phyloP scores from a whole-genome alignment of 148 eudicot species.

The Drosera capensis region DNA sequence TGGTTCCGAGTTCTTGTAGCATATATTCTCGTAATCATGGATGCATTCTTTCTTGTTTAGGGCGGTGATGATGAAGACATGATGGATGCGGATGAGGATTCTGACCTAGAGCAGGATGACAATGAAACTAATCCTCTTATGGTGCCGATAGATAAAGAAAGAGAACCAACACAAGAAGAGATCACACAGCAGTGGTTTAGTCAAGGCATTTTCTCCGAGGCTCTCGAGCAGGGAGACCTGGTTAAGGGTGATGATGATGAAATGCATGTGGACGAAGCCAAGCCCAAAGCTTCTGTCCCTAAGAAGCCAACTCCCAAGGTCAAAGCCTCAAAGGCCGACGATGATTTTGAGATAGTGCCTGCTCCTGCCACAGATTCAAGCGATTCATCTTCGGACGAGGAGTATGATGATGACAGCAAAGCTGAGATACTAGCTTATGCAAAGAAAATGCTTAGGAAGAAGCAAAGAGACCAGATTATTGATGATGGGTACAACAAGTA shows the following conservation, averaged over 20 bases:
- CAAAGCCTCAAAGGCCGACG: conserved; percentile 26
- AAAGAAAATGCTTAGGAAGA: conserved; percentile 73
- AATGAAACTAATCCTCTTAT: conserved; percentile 73
- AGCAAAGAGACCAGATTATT: conserved; percentile 45
- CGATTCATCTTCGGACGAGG: conserved; percentile 74
- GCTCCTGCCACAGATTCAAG: conserved; percentile 71
- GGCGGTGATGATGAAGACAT: conserved; percentile 27
- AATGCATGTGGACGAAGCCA: conserved; percentile 28
- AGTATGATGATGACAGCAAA: conserved; percentile 51
- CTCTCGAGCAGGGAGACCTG: conserved; percentile 32
- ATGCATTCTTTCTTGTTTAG: conserved; percentile 10
- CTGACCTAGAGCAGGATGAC: conserved; percentile 43
- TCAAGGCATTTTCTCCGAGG: conserved; percentile 63
- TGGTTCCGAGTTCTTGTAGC: neutral
- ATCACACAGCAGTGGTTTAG: conserved; percentile 51
- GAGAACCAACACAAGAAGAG: conserved; percentile 51
- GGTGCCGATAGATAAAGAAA: conserved; percentile 40
- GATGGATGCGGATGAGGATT: conserved; percentile 40
- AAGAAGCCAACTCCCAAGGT: conserved; percentile 13
- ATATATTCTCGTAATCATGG: conserved; percentile 15
- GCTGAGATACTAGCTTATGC: conserved; percentile 69
- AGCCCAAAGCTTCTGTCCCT: conserved; percentile 9
- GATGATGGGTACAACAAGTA: conserved; percentile 82
- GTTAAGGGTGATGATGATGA: conserved; percentile 51
- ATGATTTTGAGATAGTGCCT: conserved; percentile 82